A percentile compares a stretch with the other conserved stretches of the same genome.
phyloP scores from a whole-genome alignment of 352 stramenopile genomes.

The Pythium pyrilobum region DNA sequence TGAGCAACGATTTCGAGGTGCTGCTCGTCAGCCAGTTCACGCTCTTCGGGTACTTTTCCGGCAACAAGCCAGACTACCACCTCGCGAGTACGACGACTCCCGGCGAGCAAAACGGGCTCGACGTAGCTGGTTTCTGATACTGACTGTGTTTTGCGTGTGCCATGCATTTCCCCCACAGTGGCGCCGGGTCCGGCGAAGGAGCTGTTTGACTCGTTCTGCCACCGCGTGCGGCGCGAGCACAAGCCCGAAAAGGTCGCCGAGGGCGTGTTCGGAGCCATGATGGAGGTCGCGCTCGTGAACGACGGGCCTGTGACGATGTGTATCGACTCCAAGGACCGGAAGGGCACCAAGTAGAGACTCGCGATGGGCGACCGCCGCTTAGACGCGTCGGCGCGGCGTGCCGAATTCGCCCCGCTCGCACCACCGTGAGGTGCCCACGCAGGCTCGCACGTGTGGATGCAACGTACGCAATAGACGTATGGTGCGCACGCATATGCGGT shows the following conservation, averaged over 20 bases:
- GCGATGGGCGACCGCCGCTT: no score
- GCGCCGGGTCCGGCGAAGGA: conserved; percentile 51
- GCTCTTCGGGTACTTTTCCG: conserved; percentile 67
- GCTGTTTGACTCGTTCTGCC: conserved; percentile 73
- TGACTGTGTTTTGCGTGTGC: background rate
- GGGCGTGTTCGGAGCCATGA: conserved; percentile 78
- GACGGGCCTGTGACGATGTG: conserved; percentile 80
- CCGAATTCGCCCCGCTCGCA: no score
- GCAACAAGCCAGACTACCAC: conserved; percentile 87
- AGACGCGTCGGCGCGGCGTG: no score
- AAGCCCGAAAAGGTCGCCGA: conserved; percentile 63
- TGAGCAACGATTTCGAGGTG: conserved; percentile 62
- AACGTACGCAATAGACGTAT: background rate
- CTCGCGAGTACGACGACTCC: conserved; percentile 79
- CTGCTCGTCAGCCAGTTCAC: conserved; percentile 88
- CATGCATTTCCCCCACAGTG: conserved; percentile 42
- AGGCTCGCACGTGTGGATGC: no score
- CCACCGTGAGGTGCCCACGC: no score
- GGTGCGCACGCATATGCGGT: background rate
- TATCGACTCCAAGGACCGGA: conserved; percentile 79
- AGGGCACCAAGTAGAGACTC: conserved; percentile 33
- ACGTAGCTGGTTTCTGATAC: background rate
- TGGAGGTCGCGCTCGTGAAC: conserved; percentile 84
- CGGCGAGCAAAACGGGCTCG: no score
- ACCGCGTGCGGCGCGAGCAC: conserved; percentile 56